Evolutionary conservation across 768 basidiomycete species (phyloP).

Genomic region (Tricholoma hemisulphureum): DNA sequence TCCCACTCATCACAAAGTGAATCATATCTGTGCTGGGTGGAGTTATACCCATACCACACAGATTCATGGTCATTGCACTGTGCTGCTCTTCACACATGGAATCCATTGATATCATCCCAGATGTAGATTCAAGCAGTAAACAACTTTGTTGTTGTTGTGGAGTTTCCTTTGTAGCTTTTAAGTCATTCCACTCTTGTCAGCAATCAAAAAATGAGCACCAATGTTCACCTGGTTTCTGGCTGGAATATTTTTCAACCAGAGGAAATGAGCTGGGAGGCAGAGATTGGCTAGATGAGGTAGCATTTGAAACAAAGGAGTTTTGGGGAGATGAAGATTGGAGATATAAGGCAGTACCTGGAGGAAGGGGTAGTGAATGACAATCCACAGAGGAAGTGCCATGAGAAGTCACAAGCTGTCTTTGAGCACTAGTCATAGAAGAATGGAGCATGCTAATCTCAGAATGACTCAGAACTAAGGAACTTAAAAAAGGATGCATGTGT

Average conservation of each 20-base stretch:
- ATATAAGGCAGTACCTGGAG: no score
- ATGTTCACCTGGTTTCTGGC: not conserved
- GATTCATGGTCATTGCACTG: constrained; percentile 9
- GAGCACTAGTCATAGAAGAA: not conserved
- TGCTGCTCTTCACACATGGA: constrained; percentile 13
- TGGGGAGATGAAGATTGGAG: not conserved
- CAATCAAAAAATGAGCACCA: not conserved
- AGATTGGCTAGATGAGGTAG: not conserved
- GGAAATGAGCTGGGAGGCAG: not conserved
- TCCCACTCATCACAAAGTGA: constrained; percentile 21
- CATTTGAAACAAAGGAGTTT: not conserved
- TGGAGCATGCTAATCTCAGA: not conserved
- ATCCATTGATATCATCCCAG: constrained; percentile 22
- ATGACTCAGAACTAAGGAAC: not conserved
- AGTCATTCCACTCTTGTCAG: not conserved
- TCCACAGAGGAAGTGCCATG: no score
- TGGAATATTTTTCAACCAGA: not conserved
- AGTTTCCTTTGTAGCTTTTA: not conserved
- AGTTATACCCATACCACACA: constrained; percentile 14
- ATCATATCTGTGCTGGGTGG: constrained; percentile 14
- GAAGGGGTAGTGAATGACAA: no score
- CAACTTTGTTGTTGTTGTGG: not conserved
- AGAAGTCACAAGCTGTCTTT: not conserved
- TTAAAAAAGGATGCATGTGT: not conserved
- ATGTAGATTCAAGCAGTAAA: constrained; percentile 13